Evolutionary conservation across 2,329 filamentous ascomycete species (phyloP), one percentile per base, ranked within the genome.

Genomic region (Pyrenochaeta sp.): DNA sequence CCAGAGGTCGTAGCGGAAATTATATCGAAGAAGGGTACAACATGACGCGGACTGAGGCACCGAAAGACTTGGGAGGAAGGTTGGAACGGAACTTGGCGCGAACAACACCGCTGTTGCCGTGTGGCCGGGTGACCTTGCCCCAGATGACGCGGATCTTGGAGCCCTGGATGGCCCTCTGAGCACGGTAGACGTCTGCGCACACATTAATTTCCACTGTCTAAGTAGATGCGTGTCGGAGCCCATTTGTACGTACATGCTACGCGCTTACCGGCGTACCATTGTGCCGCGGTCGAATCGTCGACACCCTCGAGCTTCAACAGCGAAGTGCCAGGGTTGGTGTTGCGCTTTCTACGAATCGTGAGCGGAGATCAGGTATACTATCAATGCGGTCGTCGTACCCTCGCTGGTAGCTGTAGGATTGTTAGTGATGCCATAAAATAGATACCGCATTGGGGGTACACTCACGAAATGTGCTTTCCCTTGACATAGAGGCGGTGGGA

Each of bases 251-350:
- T 65, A 65, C 62, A 99, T 80, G 95, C 95, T 80, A 98, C 88
- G 85, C 93, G 93, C 90, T 99, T 99, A 84, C 95, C 95, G 69
- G 92, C 85, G 86, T 99, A 99, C 90, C 97, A 70, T 58, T 89
- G 91, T 82, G 95, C 94, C 78, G 89, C 91, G 75, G 91, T 85
- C 76, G 90, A 87, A 85, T 91, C 87, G 76, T 96, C 92, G 75
- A 98, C 95, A 81, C 94, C 94, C 87, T 99, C 94, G 77, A 99
- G 96, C 89, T 97, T 95, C 84, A 99, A 90, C 83, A 98, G 86
- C 79, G 91, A 86, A 63, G 91, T 96, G 83, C 89, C 89, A 74
- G 94, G 90, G 86, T 90, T 92, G 79, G 89, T 92, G 83, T 86
- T 90, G 83, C 91, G 90, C 86, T 96, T 94, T 80, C 90, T 63